Conservation (phyloP, 257 asterid species). For the Mitragyna speciosa region DNA sequence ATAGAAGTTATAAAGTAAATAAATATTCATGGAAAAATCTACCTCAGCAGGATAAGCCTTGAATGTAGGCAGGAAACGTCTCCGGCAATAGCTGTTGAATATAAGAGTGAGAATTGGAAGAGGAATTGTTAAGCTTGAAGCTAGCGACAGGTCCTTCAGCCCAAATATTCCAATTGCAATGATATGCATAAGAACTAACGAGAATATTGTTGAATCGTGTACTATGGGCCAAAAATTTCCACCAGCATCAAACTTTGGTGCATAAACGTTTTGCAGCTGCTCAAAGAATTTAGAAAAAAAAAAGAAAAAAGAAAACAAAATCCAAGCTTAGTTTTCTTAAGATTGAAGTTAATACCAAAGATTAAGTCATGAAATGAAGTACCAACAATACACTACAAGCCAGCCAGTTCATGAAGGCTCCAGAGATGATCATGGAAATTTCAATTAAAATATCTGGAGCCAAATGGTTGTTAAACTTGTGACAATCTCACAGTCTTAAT, state of each 20-base stretch:
- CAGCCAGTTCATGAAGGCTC: neutral
- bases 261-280: constrained; percentile 79
- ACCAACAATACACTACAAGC: neutral
- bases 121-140: constrained; percentile 76
- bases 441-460: neutral
- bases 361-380: neutral
- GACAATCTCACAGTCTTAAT: neutral
- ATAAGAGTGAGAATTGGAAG: constrained; percentile 91
- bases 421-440: neutral
- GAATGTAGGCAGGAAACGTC: constrained; percentile 82
- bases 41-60: constrained; percentile 86
- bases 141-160: constrained; percentile 73
- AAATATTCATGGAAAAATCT: constrained; percentile 16
- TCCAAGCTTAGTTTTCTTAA: neutral
- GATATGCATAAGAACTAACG: constrained; percentile 82
- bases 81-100: constrained; percentile 81
- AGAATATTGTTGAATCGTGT: constrained; percentile 78
- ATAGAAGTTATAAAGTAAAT: constrained; percentile 1
- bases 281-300: neutral
- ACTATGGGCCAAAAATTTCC: constrained; percentile 97
- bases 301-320: neutral
- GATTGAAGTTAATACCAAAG: neutral
- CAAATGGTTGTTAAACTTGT: neutral
- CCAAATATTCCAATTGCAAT: constrained; percentile 95
- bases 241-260: constrained; percentile 77